These are phyloP conservation scores for Plantago elongata DNA, from an alignment of 257 asterid species.

Conservation along the genomic window DNA sequence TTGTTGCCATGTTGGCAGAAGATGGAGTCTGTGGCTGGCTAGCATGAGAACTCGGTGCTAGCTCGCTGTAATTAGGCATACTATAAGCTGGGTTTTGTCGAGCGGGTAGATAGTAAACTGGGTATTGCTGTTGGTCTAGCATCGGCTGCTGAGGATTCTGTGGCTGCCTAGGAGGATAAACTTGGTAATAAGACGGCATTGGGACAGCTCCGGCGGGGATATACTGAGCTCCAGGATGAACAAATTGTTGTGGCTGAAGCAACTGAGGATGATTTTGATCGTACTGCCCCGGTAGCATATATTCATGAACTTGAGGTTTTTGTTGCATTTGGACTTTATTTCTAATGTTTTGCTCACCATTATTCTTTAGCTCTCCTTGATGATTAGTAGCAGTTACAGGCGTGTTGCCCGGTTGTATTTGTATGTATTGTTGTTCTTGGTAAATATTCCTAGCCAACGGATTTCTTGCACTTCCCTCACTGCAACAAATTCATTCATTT, in stretches of 20 bases:
- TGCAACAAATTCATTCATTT: constrained; percentile 24
- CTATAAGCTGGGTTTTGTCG: constrained; percentile 65
- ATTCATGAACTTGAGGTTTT: not conserved
- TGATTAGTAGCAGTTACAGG: constrained; percentile 36
- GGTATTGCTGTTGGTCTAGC: constrained; percentile 72
- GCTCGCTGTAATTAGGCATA: constrained; percentile 44
- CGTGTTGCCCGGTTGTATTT: constrained; percentile 46
- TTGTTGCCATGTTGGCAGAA: constrained; percentile 18
- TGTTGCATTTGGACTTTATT: constrained; percentile 44
- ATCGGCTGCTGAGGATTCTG: constrained; percentile 47
- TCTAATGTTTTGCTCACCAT: constrained; percentile 36
- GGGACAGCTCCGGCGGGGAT: constrained; percentile 63
- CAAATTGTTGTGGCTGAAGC: constrained; percentile 63
- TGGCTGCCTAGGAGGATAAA: constrained; percentile 74
- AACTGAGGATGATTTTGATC: constrained; percentile 64
- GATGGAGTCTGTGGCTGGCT: constrained; percentile 56
- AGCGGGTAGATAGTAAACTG: constrained; percentile 57
- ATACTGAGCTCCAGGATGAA: constrained; percentile 62
- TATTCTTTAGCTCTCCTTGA: constrained; percentile 39
- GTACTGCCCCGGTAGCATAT: constrained; percentile 33
- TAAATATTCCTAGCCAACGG: constrained; percentile 62
- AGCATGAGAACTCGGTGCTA: constrained; percentile 44
- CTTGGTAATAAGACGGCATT: constrained; percentile 44
- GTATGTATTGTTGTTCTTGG: constrained; percentile 49
- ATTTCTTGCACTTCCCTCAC: constrained; percentile 73